Percentiles rank a stretch among this genome's conserved stretches.
phyloP scores from a whole-genome alignment of 2,329 filamentous ascomycete genomes.

The Fusarium sp. region DNA sequence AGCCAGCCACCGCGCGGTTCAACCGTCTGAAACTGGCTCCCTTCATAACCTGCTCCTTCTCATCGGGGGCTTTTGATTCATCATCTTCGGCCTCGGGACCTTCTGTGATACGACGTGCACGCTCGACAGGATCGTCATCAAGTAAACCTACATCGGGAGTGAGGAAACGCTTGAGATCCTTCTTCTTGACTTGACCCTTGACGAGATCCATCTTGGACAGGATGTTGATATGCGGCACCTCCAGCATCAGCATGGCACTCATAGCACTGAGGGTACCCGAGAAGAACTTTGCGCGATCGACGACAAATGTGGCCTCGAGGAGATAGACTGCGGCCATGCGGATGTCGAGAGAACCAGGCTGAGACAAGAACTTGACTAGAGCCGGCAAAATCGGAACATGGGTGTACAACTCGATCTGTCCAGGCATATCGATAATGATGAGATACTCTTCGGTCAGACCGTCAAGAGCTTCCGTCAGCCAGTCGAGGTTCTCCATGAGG shows the following conservation, averaged over 20 bases:
- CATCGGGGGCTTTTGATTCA: slow-evolving; percentile 70
- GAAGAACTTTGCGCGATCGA: slow-evolving; percentile 98
- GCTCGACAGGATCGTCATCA: slow-evolving; percentile 78
- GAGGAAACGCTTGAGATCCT: slow-evolving; percentile 89
- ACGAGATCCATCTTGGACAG: slow-evolving; percentile 98
- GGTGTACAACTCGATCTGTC: slow-evolving; percentile 98
- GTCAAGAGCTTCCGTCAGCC: slow-evolving; percentile 86
- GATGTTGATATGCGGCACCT: slow-evolving; percentile 96
- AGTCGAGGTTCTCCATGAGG: slow-evolving; percentile 93
- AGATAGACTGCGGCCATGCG: slow-evolving; percentile 94
- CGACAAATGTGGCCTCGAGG: slow-evolving; percentile 93
- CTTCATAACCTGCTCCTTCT: slow-evolving; percentile 78
- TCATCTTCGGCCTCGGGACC: slow-evolving; percentile 61
- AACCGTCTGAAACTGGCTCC: slow-evolving; percentile 84
- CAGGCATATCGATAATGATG: slow-evolving; percentile 98
- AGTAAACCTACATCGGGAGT: slow-evolving; percentile 86
- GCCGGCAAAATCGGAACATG: slow-evolving; percentile 93
- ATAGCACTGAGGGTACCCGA: slow-evolving; percentile 95
- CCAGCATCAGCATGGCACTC: slow-evolving; percentile 99
- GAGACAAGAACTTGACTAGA: slow-evolving; percentile 83
- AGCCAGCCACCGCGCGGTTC: slow-evolving; percentile 86
- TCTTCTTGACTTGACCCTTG: slow-evolving; percentile 87
- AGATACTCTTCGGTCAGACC: slow-evolving; percentile 92
- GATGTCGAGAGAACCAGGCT: slow-evolving; percentile 84
- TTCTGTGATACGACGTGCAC: slow-evolving; percentile 55